A percentile compares a stretch with the other conserved stretches of the same genome.
These are phyloP conservation scores for Conoideocrella luteorostrata DNA, from an alignment of 2,329 filamentous ascomycete genomes.

Conservation along the genomic window DNA sequence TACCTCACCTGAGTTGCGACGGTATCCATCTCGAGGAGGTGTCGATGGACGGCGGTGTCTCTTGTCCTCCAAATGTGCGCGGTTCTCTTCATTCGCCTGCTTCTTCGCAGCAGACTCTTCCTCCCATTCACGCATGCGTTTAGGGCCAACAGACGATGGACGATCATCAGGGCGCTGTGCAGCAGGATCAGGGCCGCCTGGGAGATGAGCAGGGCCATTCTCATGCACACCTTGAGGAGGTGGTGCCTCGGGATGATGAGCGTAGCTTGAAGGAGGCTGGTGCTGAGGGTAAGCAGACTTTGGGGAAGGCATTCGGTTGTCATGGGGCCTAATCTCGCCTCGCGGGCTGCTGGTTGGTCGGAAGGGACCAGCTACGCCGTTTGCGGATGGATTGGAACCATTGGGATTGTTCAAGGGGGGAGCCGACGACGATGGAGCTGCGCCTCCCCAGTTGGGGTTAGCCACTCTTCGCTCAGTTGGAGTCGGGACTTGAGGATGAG, in stretches of 20 bases:
- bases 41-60: slow-evolving; percentile 73
- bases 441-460: slow-evolving; percentile 55
- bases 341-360: slow-evolving; percentile 67
- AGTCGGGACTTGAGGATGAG: slow-evolving; percentile 42
- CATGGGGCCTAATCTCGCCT: slow-evolving; percentile 76
- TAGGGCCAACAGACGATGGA: slow-evolving; percentile 72
- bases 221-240: slow-evolving; percentile 57
- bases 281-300: slow-evolving; percentile 79
- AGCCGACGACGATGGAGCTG: slow-evolving; percentile 37
- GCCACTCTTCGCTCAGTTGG: slow-evolving; percentile 48
- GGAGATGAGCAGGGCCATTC: slow-evolving; percentile 38
- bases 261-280: slow-evolving; percentile 46
- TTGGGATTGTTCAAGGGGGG: slow-evolving; percentile 32
- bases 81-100: slow-evolving; percentile 78
- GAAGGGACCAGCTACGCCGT: slow-evolving; percentile 64
- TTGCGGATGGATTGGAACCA: slow-evolving; percentile 33
- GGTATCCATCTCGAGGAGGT: slow-evolving; percentile 61
- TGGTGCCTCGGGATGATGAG: slow-evolving; percentile 60
- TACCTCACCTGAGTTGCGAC: slow-evolving; percentile 70
- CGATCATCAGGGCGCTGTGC: slow-evolving; percentile 59
- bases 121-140: slow-evolving; percentile 90
- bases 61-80: slow-evolving; percentile 79
- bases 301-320: slow-evolving; percentile 85
- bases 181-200: slow-evolving; percentile 56
- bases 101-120: slow-evolving; percentile 76